phyloP scores from a whole-genome alignment of 306 rosid genomes.

The Cucurbita maxima region DNA sequence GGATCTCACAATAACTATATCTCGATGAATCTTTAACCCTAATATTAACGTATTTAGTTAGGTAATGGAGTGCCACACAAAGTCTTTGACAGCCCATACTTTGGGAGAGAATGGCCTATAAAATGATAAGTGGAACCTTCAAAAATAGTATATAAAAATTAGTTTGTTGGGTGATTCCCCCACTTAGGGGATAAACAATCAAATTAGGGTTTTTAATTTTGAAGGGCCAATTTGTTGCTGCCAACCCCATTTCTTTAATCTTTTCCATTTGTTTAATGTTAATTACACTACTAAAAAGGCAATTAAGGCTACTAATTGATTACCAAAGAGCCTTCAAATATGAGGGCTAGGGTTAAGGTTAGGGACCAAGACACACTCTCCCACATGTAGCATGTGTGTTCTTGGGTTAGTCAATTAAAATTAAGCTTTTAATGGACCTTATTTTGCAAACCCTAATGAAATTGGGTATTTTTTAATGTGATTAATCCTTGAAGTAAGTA shows the following conservation, averaged over 20 bases:
- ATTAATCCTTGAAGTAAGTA: not conserved
- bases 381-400: slow-evolving; percentile 53
- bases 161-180: not conserved
- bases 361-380: slow-evolving; percentile 32
- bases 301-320: slow-evolving; percentile 5
- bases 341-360: slow-evolving; percentile 24
- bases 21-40: too few relatives aligned
- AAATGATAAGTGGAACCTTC: not conserved
- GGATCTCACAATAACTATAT: too few relatives aligned
- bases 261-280: not conserved
- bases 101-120: not conserved
- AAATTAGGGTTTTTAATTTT: not conserved
- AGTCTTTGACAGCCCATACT: not conserved
- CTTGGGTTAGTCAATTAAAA: slow-evolving; percentile 28
- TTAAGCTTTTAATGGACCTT: slow-evolving; percentile 5
- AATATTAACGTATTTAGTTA: too few relatives aligned
- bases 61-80: not conserved
- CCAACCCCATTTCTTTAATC: not conserved
- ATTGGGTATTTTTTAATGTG: not conserved
- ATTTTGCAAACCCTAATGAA: not conserved
- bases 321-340: slow-evolving; percentile 18
- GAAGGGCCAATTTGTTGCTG: not conserved
- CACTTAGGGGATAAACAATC: not conserved
- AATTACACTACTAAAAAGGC: not conserved
- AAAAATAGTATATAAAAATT: not conserved